Conservation (phyloP, 1,284 basidiomycete genomes). For the Erythrobasidium hasegawianum region DNA sequence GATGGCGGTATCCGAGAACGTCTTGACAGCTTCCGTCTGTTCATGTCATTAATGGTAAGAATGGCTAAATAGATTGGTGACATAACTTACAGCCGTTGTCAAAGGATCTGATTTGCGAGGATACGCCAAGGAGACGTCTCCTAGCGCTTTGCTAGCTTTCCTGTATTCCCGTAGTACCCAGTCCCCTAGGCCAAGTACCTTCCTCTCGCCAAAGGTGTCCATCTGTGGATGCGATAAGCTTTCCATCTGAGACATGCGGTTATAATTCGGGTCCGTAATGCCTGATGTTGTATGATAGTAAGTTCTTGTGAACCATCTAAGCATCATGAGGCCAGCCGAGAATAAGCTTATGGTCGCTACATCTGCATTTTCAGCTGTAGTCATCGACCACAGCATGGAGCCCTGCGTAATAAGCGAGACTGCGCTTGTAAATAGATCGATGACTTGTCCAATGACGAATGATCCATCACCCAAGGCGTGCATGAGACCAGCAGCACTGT, state of each 20-base stretch:
- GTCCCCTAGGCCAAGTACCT: slow-evolving; percentile 28
- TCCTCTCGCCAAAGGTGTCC: slow-evolving; percentile 20
- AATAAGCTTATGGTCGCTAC: slow-evolving; percentile 23
- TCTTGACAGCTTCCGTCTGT: slow-evolving; percentile 27
- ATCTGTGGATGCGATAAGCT: slow-evolving; percentile 12
- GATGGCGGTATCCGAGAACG: slow-evolving; percentile 25
- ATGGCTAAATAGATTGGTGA: neutral
- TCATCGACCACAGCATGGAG: slow-evolving; percentile 29
- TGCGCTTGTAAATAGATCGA: slow-evolving; percentile 19
- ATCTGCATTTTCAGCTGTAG: slow-evolving; percentile 24
- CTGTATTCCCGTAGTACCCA: slow-evolving; percentile 24
- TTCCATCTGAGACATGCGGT: slow-evolving; percentile 29
- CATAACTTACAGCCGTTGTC: slow-evolving; percentile 8
- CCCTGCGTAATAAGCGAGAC: slow-evolving; percentile 17
- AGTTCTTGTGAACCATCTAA: slow-evolving; percentile 11
- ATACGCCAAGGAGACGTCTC: slow-evolving; percentile 19
- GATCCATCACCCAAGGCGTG: slow-evolving; percentile 25
- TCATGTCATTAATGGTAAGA: neutral
- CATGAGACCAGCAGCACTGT: slow-evolving; percentile 8
- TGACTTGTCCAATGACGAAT: slow-evolving; percentile 27
- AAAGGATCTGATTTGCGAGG: slow-evolving; percentile 13
- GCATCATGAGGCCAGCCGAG: slow-evolving; percentile 1
- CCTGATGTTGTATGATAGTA: neutral
- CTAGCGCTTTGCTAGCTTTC: slow-evolving; percentile 24
- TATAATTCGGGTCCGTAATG: slow-evolving; percentile 28